Conservation (phyloP, 75 land plant genomes). For the Picea sitchensis region DNA sequence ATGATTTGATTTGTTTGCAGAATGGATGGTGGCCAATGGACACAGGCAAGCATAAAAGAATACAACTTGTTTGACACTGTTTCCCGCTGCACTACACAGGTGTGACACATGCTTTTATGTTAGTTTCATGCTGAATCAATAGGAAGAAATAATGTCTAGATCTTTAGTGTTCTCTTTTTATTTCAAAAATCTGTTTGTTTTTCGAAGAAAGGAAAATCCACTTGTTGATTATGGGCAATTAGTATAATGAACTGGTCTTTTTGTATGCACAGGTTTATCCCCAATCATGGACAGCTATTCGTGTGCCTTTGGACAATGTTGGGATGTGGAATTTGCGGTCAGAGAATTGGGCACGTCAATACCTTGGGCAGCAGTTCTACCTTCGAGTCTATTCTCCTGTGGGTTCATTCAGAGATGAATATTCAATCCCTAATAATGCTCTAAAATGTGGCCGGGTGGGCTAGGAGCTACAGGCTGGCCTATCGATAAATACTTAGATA, state of each 20-base stretch:
- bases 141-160: background rate
- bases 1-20: constrained; percentile 17
- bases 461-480: constrained; percentile 20
- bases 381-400: constrained; percentile 36
- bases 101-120: constrained; percentile 9
- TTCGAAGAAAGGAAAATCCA: background rate
- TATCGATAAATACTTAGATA: too few species aligned
- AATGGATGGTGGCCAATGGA: constrained; percentile 92
- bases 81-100: constrained; percentile 79
- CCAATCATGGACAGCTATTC: constrained; percentile 71
- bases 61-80: constrained; percentile 83
- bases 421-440: constrained; percentile 70
- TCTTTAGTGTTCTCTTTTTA: background rate
- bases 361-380: constrained; percentile 71
- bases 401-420: constrained; percentile 65
- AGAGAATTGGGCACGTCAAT: constrained; percentile 76
- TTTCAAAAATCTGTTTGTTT: background rate
- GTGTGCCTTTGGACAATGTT: constrained; percentile 76
- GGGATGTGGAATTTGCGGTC: constrained; percentile 90
- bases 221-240: background rate
- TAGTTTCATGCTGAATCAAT: too few species aligned
- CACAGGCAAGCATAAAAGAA: constrained; percentile 38
- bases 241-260: background rate
- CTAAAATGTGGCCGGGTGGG: constrained; percentile 58
- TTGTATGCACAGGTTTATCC: constrained; percentile 63